Evolutionary conservation across 441 rosid species (phyloP).

Genomic region (Gossypium laxum): DNA sequence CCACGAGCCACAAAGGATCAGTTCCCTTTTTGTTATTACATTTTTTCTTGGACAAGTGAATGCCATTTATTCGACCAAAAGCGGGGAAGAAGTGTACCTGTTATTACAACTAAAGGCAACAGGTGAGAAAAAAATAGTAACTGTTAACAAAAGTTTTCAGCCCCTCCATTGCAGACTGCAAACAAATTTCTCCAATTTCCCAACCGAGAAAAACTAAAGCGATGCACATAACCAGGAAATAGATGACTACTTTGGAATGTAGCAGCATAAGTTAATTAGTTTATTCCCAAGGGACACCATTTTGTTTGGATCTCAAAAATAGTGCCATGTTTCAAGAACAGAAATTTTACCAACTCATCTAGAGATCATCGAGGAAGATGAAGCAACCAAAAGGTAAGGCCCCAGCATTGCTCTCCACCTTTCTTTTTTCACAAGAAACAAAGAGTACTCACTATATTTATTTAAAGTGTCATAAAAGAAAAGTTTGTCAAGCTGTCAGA

Average conservation of each 20-base stretch:
- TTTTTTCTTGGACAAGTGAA: not conserved
- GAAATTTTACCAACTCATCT: no score
- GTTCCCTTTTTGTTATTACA: no score
- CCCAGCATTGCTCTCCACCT: not conserved
- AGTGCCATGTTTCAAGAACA: not conserved
- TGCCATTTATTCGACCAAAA: not conserved
- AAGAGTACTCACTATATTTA: no score
- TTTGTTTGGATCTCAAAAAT: not conserved
- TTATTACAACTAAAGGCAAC: not conserved
- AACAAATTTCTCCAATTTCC: not conserved
- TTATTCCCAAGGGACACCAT: not conserved
- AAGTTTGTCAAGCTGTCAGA: not conserved
- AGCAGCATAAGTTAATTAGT: not conserved
- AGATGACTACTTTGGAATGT: not conserved
- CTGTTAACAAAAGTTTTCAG: no score
- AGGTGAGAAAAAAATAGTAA: no score
- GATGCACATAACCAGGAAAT: not conserved
- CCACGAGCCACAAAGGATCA: no score
- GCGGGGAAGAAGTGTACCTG: not conserved
- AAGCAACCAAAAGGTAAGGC: not conserved
- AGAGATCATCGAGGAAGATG: not conserved
- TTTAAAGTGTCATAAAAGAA: no score
- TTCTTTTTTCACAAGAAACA: no score
- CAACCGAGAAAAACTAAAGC: not conserved
- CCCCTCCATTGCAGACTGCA: no score